Base-by-base conservation (phyloP, 129 eudicot genomes). In the Helichrysum umbraculigerum region DNA sequence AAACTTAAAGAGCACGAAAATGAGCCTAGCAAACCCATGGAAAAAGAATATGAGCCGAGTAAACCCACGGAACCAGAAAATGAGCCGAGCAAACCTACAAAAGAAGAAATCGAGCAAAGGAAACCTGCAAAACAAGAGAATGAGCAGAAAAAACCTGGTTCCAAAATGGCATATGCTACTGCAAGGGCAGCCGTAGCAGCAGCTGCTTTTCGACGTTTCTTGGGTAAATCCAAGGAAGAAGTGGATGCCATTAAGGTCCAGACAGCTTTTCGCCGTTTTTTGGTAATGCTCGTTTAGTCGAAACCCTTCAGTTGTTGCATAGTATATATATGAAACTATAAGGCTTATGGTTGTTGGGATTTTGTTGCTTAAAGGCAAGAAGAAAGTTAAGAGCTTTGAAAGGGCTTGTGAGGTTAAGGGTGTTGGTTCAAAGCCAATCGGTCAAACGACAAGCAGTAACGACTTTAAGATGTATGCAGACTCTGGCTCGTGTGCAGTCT, bases 171-270 rank as follows among this genome's bases (percentile, higher is more conserved):
- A 7, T 47, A 8, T 63, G 70, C 78, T 52, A 85, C 88, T 32
- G 81, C 88, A n/a, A 79, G 83, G 75, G 94, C 90, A 6, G 92
- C 85, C 6, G 88, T 79, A 35, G 86, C 86, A 7, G 92, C 93
- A 21, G 93, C 88, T 25, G 90, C 86, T 14, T 83, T 79, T 3
- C 66, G 87, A 44, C 80, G 79, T 52, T 47, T 68, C 61, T 64
- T 52, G 34, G 92, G 84, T 56, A 87, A 83, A 78, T 72, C 96
- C 3, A 87, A 83, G 71, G 92, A 89, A 61, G 96, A 89, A 70
- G 60, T 87, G 4, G 92, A 92, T 16, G 92, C 88, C 22, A 81
- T 85, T 67, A 89, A 79, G 87, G 77, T 89, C 60, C 96, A 89
- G 72, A 75, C 92, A 72, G 83, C 85, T 75, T 89, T 85, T 60